A percentile compares a stretch with the other conserved stretches of the same genome.
Evolutionary conservation across 768 basidiomycete genomes (phyloP).

Genomic region (Trichaptum fuscoviolaceum): DNA sequence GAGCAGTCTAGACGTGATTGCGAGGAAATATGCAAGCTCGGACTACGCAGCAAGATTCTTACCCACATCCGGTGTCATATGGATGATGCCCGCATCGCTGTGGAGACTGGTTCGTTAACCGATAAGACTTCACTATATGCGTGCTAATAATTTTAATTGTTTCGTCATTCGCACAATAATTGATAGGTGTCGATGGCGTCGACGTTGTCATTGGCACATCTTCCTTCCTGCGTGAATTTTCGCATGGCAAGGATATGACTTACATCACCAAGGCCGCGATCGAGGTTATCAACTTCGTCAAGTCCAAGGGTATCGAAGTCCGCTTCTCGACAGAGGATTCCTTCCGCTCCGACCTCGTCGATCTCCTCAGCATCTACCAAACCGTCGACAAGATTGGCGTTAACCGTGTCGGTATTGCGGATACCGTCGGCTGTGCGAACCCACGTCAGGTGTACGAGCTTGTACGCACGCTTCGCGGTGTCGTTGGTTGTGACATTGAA

Average conservation of each 20-base stretch:
- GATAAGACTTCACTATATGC: conserved; percentile 26
- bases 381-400: conserved; percentile 99
- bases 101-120: conserved; percentile 69
- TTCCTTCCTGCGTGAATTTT: conserved; percentile 98
- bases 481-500: conserved; percentile 97
- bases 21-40: conserved; percentile 98
- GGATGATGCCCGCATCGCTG: conserved; percentile 98
- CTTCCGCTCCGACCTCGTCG: conserved; percentile 99
- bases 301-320: conserved; percentile 99
- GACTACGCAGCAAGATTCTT: conserved; percentile 92
- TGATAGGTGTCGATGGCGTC: conserved; percentile 90
- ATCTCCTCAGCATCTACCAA: conserved; percentile 97
- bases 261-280: conserved; percentile 99
- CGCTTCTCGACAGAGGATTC: conserved; percentile 99
- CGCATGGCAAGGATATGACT: conserved; percentile 99
- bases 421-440: conserved; percentile 99
- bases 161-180: background rate
- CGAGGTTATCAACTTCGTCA: conserved; percentile 98
- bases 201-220: conserved; percentile 99
- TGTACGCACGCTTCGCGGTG: conserved; percentile 91
- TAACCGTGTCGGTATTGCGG: conserved; percentile 97
- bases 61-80: conserved; percentile 99
- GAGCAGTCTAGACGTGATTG: conserved; percentile 93
- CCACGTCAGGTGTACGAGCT: conserved; percentile 98
- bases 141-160: background rate